Conservation (phyloP, 352 stramenopile genomes). For the Peronospora belbahrii region DNA sequence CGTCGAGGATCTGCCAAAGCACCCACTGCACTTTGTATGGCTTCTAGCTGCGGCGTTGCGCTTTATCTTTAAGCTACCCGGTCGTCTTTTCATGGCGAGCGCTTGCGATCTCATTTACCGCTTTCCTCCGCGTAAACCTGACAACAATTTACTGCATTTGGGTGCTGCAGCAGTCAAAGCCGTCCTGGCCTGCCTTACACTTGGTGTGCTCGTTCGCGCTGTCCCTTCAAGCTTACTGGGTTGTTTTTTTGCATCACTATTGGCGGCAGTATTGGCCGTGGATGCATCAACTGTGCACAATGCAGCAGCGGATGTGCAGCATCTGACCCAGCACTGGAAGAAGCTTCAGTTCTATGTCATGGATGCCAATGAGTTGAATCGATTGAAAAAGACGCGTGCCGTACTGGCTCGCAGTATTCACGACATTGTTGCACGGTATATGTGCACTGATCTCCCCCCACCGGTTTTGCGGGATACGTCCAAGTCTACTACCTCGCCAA, state of each 20-base stretch:
- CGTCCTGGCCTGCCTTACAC: constrained; percentile 25
- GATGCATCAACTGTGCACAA: constrained; percentile 29
- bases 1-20: constrained; percentile 34
- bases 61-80: constrained; percentile 35
- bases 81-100: constrained; percentile 37
- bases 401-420: constrained; percentile 57
- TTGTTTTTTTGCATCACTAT: constrained; percentile 19
- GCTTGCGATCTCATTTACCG: constrained; percentile 52
- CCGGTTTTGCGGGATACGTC: constrained; percentile 53
- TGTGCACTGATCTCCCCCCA: constrained; percentile 52
- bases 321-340: constrained; percentile 52
- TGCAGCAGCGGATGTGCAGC: constrained; percentile 28
- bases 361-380: constrained; percentile 40
- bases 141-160: constrained; percentile 24
- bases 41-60: constrained; percentile 34
- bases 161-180: constrained; percentile 30
- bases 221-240: constrained; percentile 28
- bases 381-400: constrained; percentile 47
- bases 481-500: constrained; percentile 27
- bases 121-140: constrained; percentile 20
- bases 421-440: constrained; percentile 56
- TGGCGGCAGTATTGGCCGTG: constrained; percentile 26
- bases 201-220: constrained; percentile 29
- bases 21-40: constrained; percentile 39
- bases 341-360: constrained; percentile 74